Base-by-base conservation (phyloP, 192 early-diverging fungal species). In the Entrophospora sp. region DNA sequence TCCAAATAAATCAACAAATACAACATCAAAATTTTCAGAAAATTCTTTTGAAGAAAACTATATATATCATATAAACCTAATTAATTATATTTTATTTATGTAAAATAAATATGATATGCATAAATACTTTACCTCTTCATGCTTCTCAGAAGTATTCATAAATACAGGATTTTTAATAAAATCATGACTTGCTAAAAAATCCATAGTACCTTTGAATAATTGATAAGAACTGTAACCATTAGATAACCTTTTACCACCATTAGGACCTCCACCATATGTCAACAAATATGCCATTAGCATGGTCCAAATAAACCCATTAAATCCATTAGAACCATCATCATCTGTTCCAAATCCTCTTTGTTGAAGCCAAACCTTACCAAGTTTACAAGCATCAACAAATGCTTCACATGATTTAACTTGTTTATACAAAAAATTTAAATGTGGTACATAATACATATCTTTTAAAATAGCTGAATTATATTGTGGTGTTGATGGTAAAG, bases 251-350 rank as follows among this genome's bases (percentile, higher is more conserved):
- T 83, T 87, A 7, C 76, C 75, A 43, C 74, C 83, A 32, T 77
- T 79, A 10, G 74, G 55, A 1, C 76, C 79, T 34, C 79, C 83
- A 18, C 78, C 74, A 52, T 88, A 72, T 55, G n/a, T n/a, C n/a
- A 98, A 72, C 45, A 98, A 76, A 69, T 89, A 95, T 0, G 79
- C 90, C 77, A 96, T 84, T n/a, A 95, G 52, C 91, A 96, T 90
- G 37, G 84, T 78, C 35, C 90, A 87, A 36, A 91, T 61, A 73
- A 96, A 98, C 27, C 87, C 91, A 61, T 69, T 86, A 38, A 95
- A 79, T 3, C 79, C 77, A 40, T 77, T 75, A 16, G 48, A 67
- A 8, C 57, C 69, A 18, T 71, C 62, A 9, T 75, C 66, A 3
- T 70, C 71, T 27, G 46, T 57, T 13, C 77, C 80, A 52, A 85